Evolutionary conservation across 306 rosid genomes (phyloP), one percentile per base, ranked within the genome.

Genomic region (Rubus parviflorus): DNA sequence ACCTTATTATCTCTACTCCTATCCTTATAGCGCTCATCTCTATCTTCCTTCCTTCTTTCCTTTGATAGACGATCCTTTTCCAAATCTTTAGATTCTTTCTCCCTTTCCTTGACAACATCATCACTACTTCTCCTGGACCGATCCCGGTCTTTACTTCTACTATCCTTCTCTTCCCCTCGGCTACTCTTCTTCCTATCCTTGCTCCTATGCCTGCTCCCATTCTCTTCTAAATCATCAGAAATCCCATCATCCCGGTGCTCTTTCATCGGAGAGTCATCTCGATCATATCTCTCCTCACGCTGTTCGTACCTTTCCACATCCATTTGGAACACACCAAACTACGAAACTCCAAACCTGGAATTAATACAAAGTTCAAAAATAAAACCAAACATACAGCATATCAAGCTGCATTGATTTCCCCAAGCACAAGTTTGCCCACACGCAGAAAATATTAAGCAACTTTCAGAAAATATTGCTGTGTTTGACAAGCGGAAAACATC

Each of bases 171-270:
- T 76, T 87, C 93, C 73, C 88, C 89, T 46, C 86, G 85, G 77
- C 85, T 75, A 64, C 90, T 81, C 88, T 87, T 91, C 84, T 89
- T 90, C 91, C 90, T 82, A 72, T 89, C 98, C 89, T 89, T 90
- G 73, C 88, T 85, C 73, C 89, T 87, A 75, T 86, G 93, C 77
- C 85, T 88, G 79, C 86, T 84, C 62, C 87, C 92, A 48, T 72
- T 64, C 73, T 45, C 78, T 25, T 86, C 88, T 38, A 77, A 81
- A 81, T 81, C 91, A 79, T 86, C 90, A 43, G 57, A 22, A 5
- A 9, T 38, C 35, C 60, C 81, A 16, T 76, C 79, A 47, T 68
- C 82, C 56, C 41, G 51, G 38, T 70, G 87, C 53, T 83, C 91
- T 67, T 80, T 75, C 71, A 51, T 42, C 0, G 84, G 89, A 13